These are phyloP conservation scores for Mycosphaerella sp. DNA, from an alignment of 2,329 filamentous ascomycete species.

Conservation along the genomic window DNA sequence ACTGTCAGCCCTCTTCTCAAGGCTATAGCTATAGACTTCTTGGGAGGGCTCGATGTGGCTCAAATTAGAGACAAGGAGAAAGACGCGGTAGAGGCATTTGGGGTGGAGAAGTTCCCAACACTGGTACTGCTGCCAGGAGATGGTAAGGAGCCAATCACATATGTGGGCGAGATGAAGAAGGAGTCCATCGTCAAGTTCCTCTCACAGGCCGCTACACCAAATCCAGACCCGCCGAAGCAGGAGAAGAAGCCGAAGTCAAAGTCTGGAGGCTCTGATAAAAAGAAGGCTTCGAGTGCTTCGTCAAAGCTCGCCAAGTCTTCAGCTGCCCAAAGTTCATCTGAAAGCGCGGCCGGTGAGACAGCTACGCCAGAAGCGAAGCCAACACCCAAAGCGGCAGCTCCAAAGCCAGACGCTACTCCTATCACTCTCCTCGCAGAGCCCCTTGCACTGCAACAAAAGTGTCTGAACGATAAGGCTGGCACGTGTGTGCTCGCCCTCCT, in stretches of 20 bases:
- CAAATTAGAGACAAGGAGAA: slow-evolving; percentile 80
- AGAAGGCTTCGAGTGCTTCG: slow-evolving; percentile 41
- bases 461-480: slow-evolving; percentile 67
- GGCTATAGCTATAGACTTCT: slow-evolving; percentile 83
- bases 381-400: slow-evolving; percentile 46
- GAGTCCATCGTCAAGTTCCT: slow-evolving; percentile 75
- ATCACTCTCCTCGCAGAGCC: slow-evolving; percentile 61
- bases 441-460: slow-evolving; percentile 61
- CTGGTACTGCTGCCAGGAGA: slow-evolving; percentile 72
- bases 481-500: slow-evolving; percentile 78
- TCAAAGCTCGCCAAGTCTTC: slow-evolving; percentile 48
- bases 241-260: slow-evolving; percentile 43
- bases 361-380: slow-evolving; percentile 41
- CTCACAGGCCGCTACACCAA: slow-evolving; percentile 69
- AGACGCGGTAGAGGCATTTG: slow-evolving; percentile 64
- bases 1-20: slow-evolving; percentile 76
- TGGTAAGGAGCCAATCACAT: slow-evolving; percentile 61
- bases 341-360: slow-evolving; percentile 45
- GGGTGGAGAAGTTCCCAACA: slow-evolving; percentile 70
- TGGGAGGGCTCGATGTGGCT: slow-evolving; percentile 69
- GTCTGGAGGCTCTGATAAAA: slow-evolving; percentile 41
- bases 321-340: slow-evolving; percentile 46
- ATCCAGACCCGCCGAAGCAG: slow-evolving; percentile 62
- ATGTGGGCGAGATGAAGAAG: slow-evolving; percentile 82
- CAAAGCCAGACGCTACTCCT: slow-evolving; percentile 49